Percentiles rank a stretch among this genome's conserved stretches.
Evolutionary conservation across 2,329 filamentous ascomycete genomes (phyloP).

Genomic region (Periglandula ipomoeae): DNA sequence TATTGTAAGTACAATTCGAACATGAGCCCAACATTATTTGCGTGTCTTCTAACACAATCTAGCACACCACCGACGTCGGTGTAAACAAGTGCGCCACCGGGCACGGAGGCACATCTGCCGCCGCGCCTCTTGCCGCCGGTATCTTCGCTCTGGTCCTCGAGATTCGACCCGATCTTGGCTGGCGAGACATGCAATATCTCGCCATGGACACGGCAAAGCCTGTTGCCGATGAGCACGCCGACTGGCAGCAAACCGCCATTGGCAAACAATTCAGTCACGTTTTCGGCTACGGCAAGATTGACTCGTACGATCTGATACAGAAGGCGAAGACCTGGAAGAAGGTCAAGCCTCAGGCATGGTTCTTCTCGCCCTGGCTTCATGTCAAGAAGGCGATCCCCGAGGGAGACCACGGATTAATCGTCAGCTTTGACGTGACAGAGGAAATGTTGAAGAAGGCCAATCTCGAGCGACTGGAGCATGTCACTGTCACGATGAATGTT

Average conservation of each 20-base stretch:
- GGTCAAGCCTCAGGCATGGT: conserved; percentile 95
- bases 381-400: conserved; percentile 81
- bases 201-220: conserved; percentile 77
- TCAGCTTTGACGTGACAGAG: conserved; percentile 71
- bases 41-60: conserved; percentile 2
- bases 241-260: conserved; percentile 74
- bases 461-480: conserved; percentile 79
- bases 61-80: conserved; percentile 93
- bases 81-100: conserved; percentile 64
- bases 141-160: conserved; percentile 84
- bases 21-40: not conserved
- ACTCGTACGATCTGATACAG: conserved; percentile 78
- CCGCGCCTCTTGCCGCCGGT: conserved; percentile 84
- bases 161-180: conserved; percentile 75
- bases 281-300: conserved; percentile 92
- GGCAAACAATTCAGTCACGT: conserved; percentile 89
- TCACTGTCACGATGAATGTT: conserved; percentile 96
- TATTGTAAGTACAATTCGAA: conserved; percentile 46
- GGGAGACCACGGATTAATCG: conserved; percentile 68
- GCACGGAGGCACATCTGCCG: conserved; percentile 95
- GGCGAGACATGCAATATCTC: conserved; percentile 92
- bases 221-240: conserved; percentile 57
- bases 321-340: conserved; percentile 75
- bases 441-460: conserved; percentile 78
- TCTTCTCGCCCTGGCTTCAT: conserved; percentile 85